Percentiles rank a stretch among this genome's conserved stretches.
phyloP scores from a whole-genome alignment of 1,284 basidiomycete genomes.

The Chiua sp. region DNA sequence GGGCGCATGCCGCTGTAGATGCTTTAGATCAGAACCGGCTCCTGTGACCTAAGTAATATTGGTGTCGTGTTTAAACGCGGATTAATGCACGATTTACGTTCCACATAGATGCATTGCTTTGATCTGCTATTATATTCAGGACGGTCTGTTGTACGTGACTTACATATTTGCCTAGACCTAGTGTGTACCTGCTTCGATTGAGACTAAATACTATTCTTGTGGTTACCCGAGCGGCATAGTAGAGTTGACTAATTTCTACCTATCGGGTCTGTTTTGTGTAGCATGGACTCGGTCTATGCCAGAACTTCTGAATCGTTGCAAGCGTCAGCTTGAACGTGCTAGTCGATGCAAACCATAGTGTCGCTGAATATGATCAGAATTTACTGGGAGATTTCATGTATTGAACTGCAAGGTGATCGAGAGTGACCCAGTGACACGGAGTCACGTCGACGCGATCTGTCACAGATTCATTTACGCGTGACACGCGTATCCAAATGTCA shows the following conservation, averaged over 20 bases:
- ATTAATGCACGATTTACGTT: not conserved
- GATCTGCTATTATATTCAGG: not conserved
- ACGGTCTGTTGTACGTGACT: not conserved
- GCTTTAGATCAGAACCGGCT: constrained; percentile 39
- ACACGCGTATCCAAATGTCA: constrained; percentile 26
- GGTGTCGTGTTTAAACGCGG: not conserved
- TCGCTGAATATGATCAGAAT: too few relatives aligned
- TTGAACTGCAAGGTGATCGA: too few relatives aligned
- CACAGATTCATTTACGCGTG: constrained; percentile 37
- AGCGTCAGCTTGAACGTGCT: too few relatives aligned
- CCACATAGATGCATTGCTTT: not conserved
- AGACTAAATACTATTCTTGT: not conserved
- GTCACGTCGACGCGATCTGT: constrained; percentile 27
- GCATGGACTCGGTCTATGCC: too few relatives aligned
- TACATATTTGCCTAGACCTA: not conserved
- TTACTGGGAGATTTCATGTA: too few relatives aligned
- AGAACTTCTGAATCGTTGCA: too few relatives aligned
- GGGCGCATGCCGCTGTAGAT: constrained; percentile 50
- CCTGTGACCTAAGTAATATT: constrained; percentile 14
- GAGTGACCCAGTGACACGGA: too few relatives aligned
- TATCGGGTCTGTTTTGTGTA: too few relatives aligned
- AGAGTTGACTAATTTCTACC: too few relatives aligned
- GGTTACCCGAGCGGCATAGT: not conserved
- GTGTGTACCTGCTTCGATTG: not conserved
- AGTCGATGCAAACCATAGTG: too few relatives aligned